These are phyloP conservation scores for Anethum foeniculum DNA, from an alignment of 140 eudicot species.

Conservation along the genomic window DNA sequence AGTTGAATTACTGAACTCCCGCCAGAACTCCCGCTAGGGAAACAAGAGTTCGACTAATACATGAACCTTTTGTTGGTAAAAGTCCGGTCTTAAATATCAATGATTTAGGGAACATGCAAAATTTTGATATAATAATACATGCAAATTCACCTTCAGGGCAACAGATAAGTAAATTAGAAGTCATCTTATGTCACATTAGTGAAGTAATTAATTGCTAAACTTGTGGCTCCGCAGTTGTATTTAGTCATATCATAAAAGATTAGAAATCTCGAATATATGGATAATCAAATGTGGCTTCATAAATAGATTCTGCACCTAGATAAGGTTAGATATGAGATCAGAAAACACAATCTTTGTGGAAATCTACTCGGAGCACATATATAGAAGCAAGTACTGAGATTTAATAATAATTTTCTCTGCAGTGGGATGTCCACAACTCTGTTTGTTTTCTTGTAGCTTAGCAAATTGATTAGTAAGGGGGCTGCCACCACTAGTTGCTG, in stretches of 20 bases:
- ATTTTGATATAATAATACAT: no score
- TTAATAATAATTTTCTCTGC: background rate
- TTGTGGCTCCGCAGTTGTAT: background rate
- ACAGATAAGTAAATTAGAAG: background rate
- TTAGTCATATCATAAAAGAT: background rate
- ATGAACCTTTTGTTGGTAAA: no score
- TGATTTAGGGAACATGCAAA: no score
- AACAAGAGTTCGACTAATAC: no score
- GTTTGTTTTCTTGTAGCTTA: background rate
- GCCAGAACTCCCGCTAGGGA: no score
- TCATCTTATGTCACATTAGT: background rate
- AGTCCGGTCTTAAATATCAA: no score
- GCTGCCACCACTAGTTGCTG: slow-evolving; percentile 11
- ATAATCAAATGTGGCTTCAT: background rate
- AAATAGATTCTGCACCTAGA: background rate
- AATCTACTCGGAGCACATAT: background rate
- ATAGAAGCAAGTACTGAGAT: background rate
- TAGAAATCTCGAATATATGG: background rate
- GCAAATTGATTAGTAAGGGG: slow-evolving; percentile 3
- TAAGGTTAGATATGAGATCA: background rate
- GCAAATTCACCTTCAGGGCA: no score
- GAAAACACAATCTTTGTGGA: background rate
- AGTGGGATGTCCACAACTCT: slow-evolving; percentile 13
- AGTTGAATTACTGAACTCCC: no score
- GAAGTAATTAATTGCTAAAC: background rate